A percentile compares a stretch with the other conserved stretches of the same genome.
Conservation (phyloP, 495 filamentous ascomycete genomes). For the Xylaria nigripes region DNA sequence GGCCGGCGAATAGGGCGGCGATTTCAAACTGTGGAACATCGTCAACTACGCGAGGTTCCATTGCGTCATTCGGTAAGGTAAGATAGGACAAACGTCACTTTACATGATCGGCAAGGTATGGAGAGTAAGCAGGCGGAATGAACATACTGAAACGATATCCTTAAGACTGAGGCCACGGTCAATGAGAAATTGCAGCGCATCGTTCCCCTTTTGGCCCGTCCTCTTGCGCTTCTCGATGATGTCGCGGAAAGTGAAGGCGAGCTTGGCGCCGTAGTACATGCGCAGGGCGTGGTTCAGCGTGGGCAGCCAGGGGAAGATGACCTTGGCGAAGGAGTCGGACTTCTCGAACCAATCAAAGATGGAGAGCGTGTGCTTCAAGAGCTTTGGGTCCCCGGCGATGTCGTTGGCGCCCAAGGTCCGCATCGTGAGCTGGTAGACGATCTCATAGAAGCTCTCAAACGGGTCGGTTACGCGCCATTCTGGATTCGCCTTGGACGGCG, state of each 20-base stretch:
- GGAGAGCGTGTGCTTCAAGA: slow-evolving; percentile 26
- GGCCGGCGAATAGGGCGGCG: slow-evolving; percentile 29
- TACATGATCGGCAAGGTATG: not conserved
- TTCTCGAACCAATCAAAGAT: slow-evolving; percentile 31
- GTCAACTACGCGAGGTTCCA: slow-evolving; percentile 1
- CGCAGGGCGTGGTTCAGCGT: slow-evolving; percentile 21
- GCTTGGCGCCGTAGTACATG: slow-evolving; percentile 25
- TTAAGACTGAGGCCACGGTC: slow-evolving; percentile 30
- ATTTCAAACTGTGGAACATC: slow-evolving; percentile 28
- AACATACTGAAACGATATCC: slow-evolving; percentile 25
- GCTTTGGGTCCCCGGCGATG: slow-evolving; percentile 30
- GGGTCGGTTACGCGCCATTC: slow-evolving; percentile 31
- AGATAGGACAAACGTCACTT: not conserved
- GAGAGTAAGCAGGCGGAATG: not conserved
- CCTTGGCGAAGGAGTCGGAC: slow-evolving; percentile 18
- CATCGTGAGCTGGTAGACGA: slow-evolving; percentile 35
- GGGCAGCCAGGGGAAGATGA: slow-evolving; percentile 41
- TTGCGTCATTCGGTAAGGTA: not conserved
- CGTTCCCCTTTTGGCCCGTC: slow-evolving; percentile 30
- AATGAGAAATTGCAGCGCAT: slow-evolving; percentile 39
- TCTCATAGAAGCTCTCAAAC: slow-evolving; percentile 31
- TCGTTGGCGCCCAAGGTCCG: slow-evolving; percentile 35
- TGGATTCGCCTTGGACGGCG: slow-evolving; percentile 9
- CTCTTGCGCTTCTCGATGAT: slow-evolving; percentile 33
- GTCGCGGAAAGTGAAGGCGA: slow-evolving; percentile 34